Base-by-base conservation (phyloP, 345 rosid genomes). In the Rhizophora mangle region DNA sequence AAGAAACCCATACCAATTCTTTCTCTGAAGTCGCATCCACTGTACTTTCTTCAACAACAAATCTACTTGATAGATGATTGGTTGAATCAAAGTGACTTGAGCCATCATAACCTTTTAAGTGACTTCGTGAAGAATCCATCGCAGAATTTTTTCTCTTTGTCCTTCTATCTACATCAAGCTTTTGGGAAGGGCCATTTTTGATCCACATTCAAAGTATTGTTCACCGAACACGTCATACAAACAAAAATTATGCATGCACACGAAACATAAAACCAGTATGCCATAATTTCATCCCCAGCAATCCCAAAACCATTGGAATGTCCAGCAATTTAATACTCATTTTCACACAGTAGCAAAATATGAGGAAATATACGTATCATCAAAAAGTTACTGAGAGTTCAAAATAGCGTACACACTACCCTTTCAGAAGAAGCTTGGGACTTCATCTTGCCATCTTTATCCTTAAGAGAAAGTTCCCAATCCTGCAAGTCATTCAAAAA, bases 401-500 rank as follows among this genome's bases (percentile, higher is more conserved):
- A 29, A 36, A 30, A 51, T 6, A 16, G 55, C 3, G 21, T 20
- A 29, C 31, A 4, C 24, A 31, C 61, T 47, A 76, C 81, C 15
- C 69, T 73, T 43, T 66, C 68, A 46, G 87, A 62, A 46, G 87
- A 60, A 68, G 84, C 55, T 72, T 74, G 83, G 4, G 84, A 71
- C 76, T 82, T 88, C 70, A 76, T 55, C 71, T 85, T 89, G 82
- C 87, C 91, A 77, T 84, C 97, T 43, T 82, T 86, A 58, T 84
- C 85, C 70, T 88, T 83, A 3, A 79, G 68, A 2, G 86, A 84
- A 73, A 83, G 79, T 39, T 94, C 97, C 96, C 96, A 94, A 64
- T 91, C 98, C 93, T 88, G 93, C 93, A 94, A 88, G 77, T 91
- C 85, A 87, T 89, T 89, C 78, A 94, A 81, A 82, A 91, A 85